Evolutionary conservation across 768 basidiomycete species (phyloP).

Genomic region (Trametes cubensis): DNA sequence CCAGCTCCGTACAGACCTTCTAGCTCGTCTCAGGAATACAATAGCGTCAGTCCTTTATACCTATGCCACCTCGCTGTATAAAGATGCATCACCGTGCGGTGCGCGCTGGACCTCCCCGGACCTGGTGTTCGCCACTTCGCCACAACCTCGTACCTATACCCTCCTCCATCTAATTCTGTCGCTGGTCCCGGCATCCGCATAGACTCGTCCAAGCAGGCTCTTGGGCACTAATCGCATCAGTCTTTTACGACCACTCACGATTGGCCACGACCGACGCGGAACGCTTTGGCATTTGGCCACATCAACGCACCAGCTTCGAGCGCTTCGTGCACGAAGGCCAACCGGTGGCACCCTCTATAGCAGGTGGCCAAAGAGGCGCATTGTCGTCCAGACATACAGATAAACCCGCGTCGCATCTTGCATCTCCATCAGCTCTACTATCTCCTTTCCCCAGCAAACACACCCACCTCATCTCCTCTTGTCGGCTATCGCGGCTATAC

Average conservation of each 20-base stretch:
- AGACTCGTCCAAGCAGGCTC: slow-evolving; percentile 8
- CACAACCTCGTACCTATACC: not conserved
- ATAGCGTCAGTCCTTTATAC: not conserved
- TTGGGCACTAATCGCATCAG: not conserved
- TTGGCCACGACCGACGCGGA: not conserved
- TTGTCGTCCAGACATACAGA: no score
- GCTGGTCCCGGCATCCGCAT: slow-evolving; percentile 8
- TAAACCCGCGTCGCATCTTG: no score
- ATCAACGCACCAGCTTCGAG: no score
- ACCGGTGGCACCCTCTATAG: no score
- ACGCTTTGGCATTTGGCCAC: not conserved
- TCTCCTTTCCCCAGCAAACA: no score
- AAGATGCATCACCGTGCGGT: not conserved
- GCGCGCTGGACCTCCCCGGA: not conserved
- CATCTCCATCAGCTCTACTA: no score
- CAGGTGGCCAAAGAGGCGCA: no score
- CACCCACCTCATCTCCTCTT: no score
- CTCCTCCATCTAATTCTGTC: slow-evolving; percentile 10
- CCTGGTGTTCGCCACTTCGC: not conserved
- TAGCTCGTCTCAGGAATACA: not conserved
- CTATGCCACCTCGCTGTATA: not conserved
- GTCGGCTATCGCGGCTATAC: not conserved
- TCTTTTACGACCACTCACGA: not conserved
- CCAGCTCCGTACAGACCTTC: not conserved
- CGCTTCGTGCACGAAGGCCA: no score